Conservation (phyloP, 2,329 filamentous ascomycete species). For the Colletotrichum trifolii region DNA sequence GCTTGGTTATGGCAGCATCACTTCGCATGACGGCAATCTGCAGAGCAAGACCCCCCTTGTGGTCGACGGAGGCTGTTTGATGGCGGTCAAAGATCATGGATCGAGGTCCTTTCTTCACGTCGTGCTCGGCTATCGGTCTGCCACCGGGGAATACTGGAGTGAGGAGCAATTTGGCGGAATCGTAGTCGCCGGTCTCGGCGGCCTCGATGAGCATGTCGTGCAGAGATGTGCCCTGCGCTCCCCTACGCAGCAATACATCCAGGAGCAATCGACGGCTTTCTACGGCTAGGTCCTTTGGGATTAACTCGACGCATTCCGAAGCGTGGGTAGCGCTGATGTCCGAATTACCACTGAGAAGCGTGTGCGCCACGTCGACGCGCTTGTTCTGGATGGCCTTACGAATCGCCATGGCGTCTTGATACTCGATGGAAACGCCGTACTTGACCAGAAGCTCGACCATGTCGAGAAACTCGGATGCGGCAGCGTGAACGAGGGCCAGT, state of each 20-base stretch:
- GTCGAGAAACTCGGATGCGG: slow-evolving; percentile 61
- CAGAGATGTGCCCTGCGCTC: slow-evolving; percentile 59
- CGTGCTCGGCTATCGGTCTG: slow-evolving; percentile 37
- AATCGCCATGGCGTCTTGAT: slow-evolving; percentile 61
- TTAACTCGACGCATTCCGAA: slow-evolving; percentile 60
- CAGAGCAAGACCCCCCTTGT: slow-evolving; percentile 63
- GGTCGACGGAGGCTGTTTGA: slow-evolving; percentile 62
- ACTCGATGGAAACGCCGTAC: slow-evolving; percentile 66
- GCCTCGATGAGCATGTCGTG: slow-evolving; percentile 63
- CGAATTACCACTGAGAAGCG: slow-evolving; percentile 58
- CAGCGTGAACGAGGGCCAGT: slow-evolving; percentile 60
- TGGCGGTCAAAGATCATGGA: slow-evolving; percentile 54
- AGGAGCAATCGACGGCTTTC: slow-evolving; percentile 60
- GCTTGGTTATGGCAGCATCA: slow-evolving; percentile 56
- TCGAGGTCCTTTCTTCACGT: slow-evolving; percentile 38
- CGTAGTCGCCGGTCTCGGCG: slow-evolving; percentile 58
- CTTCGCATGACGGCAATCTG: slow-evolving; percentile 59
- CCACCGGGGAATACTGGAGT: slow-evolving; percentile 57
- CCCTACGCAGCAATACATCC: slow-evolving; percentile 59
- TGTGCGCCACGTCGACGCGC: slow-evolving; percentile 57
- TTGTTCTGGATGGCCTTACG: slow-evolving; percentile 60
- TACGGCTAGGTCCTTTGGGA: slow-evolving; percentile 58
- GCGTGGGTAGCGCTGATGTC: slow-evolving; percentile 56
- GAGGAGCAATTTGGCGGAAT: slow-evolving; percentile 61
- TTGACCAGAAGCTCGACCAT: slow-evolving; percentile 65